Percentiles rank a stretch among this genome's conserved stretches.
Conservation (phyloP, 129 eudicot species). For the Flaveria robusta region DNA sequence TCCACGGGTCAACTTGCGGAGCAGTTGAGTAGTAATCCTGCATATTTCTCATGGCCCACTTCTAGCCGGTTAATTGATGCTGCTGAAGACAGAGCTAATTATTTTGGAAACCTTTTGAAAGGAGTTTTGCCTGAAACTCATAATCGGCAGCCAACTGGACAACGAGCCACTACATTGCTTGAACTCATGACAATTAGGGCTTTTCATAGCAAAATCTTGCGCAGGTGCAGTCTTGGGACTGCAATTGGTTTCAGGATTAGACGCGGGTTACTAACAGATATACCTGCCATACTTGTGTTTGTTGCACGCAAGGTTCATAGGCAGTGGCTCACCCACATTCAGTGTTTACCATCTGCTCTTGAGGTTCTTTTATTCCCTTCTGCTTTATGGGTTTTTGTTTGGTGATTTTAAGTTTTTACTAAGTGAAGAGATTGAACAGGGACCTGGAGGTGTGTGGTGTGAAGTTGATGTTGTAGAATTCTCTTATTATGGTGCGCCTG, state of each 20-base stretch:
- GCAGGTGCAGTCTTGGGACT: conserved; percentile 76
- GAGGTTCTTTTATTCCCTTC: conserved; percentile 46
- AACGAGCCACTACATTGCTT: conserved; percentile 73
- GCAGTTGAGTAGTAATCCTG: conserved; percentile 60
- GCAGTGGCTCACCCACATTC: conserved; percentile 68
- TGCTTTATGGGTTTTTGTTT: not conserved
- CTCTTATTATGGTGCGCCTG: conserved; percentile 78
- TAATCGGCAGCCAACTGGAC: conserved; percentile 65
- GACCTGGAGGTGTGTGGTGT: conserved; percentile 94
- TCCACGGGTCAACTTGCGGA: conserved; percentile 50
- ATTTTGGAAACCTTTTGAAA: conserved; percentile 79
- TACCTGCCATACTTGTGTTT: conserved; percentile 86
- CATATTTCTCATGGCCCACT: conserved; percentile 87
- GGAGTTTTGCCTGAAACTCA: conserved; percentile 79
- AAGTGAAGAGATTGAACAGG: conserved; percentile 43
- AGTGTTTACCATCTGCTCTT: conserved; percentile 73
- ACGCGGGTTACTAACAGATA: conserved; percentile 62
- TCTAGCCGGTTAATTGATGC: conserved; percentile 59
- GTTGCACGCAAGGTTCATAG: conserved; percentile 78
- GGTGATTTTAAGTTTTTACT: not conserved
- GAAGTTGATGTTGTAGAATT: conserved; percentile 87
- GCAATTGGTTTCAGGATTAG: conserved; percentile 74
- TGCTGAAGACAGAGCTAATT: conserved; percentile 74
- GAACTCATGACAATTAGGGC: conserved; percentile 87
- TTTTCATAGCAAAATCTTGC: conserved; percentile 71